A percentile compares a stretch with the other conserved stretches of the same genome.
phyloP scores from a whole-genome alignment of 208 protist species.

The Vickermania spadyakhi region DNA sequence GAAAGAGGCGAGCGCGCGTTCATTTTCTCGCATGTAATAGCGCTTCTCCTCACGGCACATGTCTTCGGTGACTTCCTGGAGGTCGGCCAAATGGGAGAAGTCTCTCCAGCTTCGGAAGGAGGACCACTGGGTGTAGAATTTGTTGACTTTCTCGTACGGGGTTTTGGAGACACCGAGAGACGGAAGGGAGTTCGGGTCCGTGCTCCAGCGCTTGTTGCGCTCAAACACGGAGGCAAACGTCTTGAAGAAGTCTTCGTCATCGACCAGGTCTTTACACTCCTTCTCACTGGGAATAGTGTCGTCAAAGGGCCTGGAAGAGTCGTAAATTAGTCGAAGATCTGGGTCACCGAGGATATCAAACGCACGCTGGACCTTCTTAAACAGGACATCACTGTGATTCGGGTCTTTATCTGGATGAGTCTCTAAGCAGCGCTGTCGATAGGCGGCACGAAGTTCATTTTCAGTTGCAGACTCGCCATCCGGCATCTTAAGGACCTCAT shows the following conservation, averaged over 20 bases:
- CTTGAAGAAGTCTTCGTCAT: conserved; percentile 76
- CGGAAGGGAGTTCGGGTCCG: conserved; percentile 35
- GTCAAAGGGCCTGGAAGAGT: conserved; percentile 93
- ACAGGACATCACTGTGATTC: conserved; percentile 80
- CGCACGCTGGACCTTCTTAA: conserved; percentile 91
- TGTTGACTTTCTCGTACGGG: conserved; percentile 56
- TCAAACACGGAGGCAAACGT: conserved; percentile 89
- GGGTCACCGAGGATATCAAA: conserved; percentile 91
- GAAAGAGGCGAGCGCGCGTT: conserved; percentile 71
- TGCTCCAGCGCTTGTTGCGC: conserved; percentile 88
- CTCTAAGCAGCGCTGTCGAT: conserved; percentile 89
- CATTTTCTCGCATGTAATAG: conserved; percentile 96
- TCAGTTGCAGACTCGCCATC: conserved; percentile 53
- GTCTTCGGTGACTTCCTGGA: conserved; percentile 87
- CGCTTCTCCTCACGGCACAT: conserved; percentile 95
- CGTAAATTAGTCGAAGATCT: conserved; percentile 83
- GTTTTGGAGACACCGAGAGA: conserved; percentile 68
- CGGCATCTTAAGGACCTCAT: conserved; percentile 66
- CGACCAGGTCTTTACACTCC: conserved; percentile 16
- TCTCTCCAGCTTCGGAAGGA: conserved; percentile 94
- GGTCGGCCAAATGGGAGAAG: conserved; percentile 91
- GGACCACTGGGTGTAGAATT: conserved; percentile 95
- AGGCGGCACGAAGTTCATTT: conserved; percentile 74
- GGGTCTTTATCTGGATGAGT: conserved; percentile 95
- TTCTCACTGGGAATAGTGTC: conserved; percentile 80